phyloP scores from a whole-genome alignment of 1,284 basidiomycete genomes.

The Heterobasidion occidentale region DNA sequence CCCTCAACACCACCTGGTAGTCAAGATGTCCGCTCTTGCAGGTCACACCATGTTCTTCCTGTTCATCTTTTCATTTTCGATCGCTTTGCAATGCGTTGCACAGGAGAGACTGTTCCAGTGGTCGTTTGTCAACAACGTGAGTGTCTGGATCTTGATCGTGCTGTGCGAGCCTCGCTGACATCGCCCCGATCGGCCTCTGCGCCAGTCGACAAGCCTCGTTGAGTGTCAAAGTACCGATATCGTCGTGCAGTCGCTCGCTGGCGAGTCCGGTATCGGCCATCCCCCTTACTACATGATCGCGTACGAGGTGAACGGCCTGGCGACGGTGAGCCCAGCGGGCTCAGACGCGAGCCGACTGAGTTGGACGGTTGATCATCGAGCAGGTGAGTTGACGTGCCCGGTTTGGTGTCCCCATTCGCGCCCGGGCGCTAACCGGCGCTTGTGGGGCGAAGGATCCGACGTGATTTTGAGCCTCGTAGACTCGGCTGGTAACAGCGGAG shows the following conservation, averaged over 20 bases:
- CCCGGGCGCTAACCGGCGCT: not conserved
- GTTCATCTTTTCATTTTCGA: not conserved
- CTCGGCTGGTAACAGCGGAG: constrained; percentile 32
- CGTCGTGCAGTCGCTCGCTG: constrained; percentile 3
- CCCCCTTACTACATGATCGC: constrained; percentile 46
- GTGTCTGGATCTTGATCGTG: not conserved
- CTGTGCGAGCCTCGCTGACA: not conserved
- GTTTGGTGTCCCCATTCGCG: not conserved
- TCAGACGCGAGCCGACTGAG: constrained; percentile 26
- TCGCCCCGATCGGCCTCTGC: not conserved
- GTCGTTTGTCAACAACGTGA: constrained; percentile 15
- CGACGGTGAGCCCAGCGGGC: constrained; percentile 32
- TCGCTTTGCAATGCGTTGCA: not conserved
- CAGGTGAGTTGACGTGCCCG: constrained; percentile 25
- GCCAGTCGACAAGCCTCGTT: not conserved
- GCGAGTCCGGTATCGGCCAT: constrained; percentile 16
- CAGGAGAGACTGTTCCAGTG: constrained; percentile 17
- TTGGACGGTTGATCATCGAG: constrained; percentile 35
- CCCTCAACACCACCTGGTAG: constrained; percentile 2
- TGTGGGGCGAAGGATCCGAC: constrained; percentile 25
- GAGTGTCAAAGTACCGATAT: constrained; percentile 15
- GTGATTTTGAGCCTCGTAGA: constrained; percentile 38
- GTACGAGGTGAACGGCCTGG: constrained; percentile 31
- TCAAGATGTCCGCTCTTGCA: not conserved
- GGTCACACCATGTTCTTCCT: not conserved